phyloP scores from a whole-genome alignment of 1,284 basidiomycete species.

The Malassezia equina region DNA sequence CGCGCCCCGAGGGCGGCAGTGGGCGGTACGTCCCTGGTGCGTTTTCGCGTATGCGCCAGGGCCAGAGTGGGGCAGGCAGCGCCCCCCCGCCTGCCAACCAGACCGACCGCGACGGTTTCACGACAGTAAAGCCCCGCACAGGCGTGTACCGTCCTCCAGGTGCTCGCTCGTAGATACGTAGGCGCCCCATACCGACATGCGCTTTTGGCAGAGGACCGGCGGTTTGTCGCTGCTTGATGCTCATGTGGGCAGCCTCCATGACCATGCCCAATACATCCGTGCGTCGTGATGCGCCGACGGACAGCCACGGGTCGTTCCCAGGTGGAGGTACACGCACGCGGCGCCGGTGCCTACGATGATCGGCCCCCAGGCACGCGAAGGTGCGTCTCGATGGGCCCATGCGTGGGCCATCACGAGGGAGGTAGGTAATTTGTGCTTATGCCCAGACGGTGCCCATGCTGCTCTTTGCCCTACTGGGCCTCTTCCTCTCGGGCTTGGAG shows the following conservation, averaged over 20 bases:
- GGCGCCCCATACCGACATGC: not conserved
- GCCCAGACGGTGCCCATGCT: conserved; percentile 12
- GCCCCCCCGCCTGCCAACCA: not conserved
- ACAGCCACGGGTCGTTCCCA: too few species aligned
- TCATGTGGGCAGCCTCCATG: too few species aligned
- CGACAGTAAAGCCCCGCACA: conserved; percentile 14
- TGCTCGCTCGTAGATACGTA: conserved; percentile 7
- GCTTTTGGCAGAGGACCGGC: too few species aligned
- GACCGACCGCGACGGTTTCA: conserved; percentile 12
- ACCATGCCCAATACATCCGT: too few species aligned
- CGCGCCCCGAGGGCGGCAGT: not conserved
- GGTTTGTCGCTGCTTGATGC: too few species aligned
- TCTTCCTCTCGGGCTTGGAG: conserved; percentile 10
- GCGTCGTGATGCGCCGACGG: too few species aligned
- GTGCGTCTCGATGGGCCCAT: not conserved
- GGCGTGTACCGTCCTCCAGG: conserved; percentile 9
- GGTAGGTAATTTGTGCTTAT: not conserved
- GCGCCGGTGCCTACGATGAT: not conserved
- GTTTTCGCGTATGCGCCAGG: conserved; percentile 16
- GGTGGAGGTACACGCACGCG: not conserved
- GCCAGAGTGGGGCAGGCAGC: not conserved
- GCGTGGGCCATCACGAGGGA: conserved; percentile 1
- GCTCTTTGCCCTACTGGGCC: conserved; percentile 2
- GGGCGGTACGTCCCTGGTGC: conserved; percentile 14
- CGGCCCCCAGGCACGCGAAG: not conserved